Evolutionary conservation across 2,329 filamentous ascomycete species (phyloP).

Genomic region (Drechslerella coelobrocha): DNA sequence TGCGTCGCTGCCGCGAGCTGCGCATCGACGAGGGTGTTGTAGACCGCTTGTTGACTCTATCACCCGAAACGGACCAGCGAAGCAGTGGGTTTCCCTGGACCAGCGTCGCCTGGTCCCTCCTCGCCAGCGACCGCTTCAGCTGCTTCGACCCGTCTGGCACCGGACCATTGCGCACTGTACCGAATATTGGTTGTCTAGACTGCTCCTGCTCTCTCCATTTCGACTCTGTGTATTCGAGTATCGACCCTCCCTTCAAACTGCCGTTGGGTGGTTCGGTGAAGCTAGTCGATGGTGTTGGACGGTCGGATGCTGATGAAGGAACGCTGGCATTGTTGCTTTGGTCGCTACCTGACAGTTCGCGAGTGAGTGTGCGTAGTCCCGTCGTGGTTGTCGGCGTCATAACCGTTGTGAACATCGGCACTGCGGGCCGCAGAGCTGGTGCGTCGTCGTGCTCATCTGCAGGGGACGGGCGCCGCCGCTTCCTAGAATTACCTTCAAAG

Average conservation of each 20-base stretch:
- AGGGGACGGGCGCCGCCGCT: slow-evolving; percentile 32
- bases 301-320: slow-evolving; percentile 10
- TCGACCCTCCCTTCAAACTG: slow-evolving; percentile 5
- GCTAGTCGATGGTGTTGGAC: slow-evolving; percentile 16
- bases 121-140: slow-evolving; percentile 24
- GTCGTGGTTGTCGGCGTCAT: background rate
- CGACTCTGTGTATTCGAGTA: slow-evolving; percentile 34
- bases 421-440: background rate
- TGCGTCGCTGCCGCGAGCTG: slow-evolving; percentile 17
- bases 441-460: slow-evolving; percentile 10
- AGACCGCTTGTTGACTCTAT: slow-evolving; percentile 28
- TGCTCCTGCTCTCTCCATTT: slow-evolving; percentile 43
- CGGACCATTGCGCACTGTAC: background rate
- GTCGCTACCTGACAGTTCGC: slow-evolving; percentile 9
- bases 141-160: slow-evolving; percentile 12
- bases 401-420: background rate
- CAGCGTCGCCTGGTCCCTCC: slow-evolving; percentile 12
- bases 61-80: background rate
- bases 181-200: slow-evolving; percentile 15
- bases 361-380: background rate
- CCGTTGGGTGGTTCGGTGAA: background rate
- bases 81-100: slow-evolving; percentile 7
- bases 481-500: slow-evolving; percentile 37
- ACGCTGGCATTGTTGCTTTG: slow-evolving; percentile 11
- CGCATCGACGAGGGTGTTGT: slow-evolving; percentile 38